phyloP scores from a whole-genome alignment of 2,329 filamentous ascomycete species.

The Sporothrix brasiliensis region DNA sequence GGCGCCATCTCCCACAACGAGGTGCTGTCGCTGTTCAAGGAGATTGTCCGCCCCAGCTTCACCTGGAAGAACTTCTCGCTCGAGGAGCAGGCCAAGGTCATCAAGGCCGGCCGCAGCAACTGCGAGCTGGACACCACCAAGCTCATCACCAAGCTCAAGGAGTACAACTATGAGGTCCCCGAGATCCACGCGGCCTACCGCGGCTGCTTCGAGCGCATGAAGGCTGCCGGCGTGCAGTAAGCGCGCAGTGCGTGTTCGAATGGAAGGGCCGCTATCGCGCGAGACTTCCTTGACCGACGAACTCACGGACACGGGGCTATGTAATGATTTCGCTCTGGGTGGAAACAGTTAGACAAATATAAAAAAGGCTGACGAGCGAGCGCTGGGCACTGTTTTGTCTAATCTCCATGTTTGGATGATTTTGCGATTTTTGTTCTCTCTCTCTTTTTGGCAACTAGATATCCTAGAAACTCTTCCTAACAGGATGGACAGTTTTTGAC shows the following conservation, averaged over 20 bases:
- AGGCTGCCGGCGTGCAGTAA: conserved; percentile 56
- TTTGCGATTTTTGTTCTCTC: conserved; percentile 4
- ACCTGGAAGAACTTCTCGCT: conserved; percentile 68
- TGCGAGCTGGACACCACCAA: conserved; percentile 66
- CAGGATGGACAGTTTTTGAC: conserved; percentile 20
- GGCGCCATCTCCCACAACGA: conserved; percentile 73
- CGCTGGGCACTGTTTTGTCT: conserved; percentile 18
- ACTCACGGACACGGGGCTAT: not conserved
- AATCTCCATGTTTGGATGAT: not conserved
- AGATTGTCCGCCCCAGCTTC: conserved; percentile 63
- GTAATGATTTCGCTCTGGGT: conserved; percentile 2
- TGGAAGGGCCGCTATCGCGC: too few relatives aligned
- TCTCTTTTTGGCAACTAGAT: conserved; percentile 23
- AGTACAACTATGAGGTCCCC: conserved; percentile 61
- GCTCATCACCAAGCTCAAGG: conserved; percentile 60
- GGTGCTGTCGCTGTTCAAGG: conserved; percentile 63
- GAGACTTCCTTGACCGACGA: not conserved
- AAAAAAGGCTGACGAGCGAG: conserved; percentile 17
- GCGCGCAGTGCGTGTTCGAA: not conserved
- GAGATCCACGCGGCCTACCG: conserved; percentile 66
- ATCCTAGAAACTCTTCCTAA: conserved; percentile 16
- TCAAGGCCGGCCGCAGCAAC: conserved; percentile 69
- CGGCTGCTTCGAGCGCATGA: conserved; percentile 66
- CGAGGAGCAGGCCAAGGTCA: conserved; percentile 67
- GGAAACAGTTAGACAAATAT: conserved; percentile 22